A percentile compares a stretch with the other conserved stretches of the same genome.
Conservation (phyloP, 305 asterid genomes). For the Fraxinus platypoda region DNA sequence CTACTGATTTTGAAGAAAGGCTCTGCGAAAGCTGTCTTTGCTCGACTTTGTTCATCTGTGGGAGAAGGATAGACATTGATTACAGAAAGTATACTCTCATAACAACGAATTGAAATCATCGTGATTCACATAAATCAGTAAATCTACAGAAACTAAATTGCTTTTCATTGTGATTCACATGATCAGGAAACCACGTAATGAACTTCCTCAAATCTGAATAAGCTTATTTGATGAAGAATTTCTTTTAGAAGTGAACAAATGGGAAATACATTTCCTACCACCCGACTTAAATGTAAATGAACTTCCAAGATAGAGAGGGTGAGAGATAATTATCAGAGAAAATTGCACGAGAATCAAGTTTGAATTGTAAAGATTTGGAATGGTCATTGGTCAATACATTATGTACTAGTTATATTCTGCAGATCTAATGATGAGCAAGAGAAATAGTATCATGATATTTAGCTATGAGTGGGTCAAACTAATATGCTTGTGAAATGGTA, state of each 20-base stretch:
- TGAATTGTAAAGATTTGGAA: background rate
- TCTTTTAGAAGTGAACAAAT: background rate
- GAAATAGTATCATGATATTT: background rate
- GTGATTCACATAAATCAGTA: background rate
- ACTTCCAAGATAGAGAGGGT: background rate
- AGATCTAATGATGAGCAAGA: background rate
- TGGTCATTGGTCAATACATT: background rate
- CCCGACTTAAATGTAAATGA: background rate
- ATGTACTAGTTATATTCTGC: background rate
- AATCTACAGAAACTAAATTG: background rate
- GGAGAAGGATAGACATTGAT: background rate
- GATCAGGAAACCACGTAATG: background rate
- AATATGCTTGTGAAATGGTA: background rate
- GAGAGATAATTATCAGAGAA: background rate
- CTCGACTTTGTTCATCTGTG: constrained; percentile 60
- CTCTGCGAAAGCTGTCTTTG: constrained; percentile 47
- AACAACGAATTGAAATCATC: background rate
- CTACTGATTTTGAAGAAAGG: constrained; percentile 65
- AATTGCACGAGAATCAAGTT: background rate
- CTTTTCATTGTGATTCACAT: background rate
- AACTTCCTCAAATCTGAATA: background rate
- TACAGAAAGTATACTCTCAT: background rate
- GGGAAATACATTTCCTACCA: background rate
- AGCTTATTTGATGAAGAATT: background rate
- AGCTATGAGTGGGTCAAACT: background rate